Evolutionary conservation across 169 alveolate species (phyloP).

Genomic region (Neospora caninum): DNA sequence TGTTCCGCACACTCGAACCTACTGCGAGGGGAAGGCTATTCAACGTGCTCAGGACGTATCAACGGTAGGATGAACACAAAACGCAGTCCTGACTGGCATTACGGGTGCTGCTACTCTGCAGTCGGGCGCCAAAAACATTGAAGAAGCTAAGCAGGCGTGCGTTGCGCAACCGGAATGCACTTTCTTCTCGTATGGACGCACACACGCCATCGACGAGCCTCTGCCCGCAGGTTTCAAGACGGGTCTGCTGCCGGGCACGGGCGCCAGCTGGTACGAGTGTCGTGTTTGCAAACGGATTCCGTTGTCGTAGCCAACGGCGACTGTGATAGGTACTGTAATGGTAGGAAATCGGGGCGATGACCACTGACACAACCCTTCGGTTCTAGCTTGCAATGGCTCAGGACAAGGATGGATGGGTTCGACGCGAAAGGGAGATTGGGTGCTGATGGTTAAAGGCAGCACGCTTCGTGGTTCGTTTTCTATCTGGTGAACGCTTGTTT

Average conservation of each 20-base stretch:
- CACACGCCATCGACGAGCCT: slow-evolving; percentile 19
- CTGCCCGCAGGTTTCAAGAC: slow-evolving; percentile 20
- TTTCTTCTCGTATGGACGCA: slow-evolving; percentile 10
- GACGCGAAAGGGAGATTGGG: not conserved
- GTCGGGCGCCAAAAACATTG: not conserved
- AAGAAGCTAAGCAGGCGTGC: slow-evolving; percentile 26
- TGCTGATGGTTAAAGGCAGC: slow-evolving; percentile 30
- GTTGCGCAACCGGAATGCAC: not conserved
- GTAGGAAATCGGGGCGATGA: not conserved
- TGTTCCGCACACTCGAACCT: slow-evolving; percentile 37
- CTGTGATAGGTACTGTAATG: not conserved
- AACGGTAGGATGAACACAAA: not conserved
- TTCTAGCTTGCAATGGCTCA: not conserved
- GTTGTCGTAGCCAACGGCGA: not conserved
- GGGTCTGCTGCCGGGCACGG: slow-evolving; percentile 12
- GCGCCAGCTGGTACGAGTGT: slow-evolving; percentile 27
- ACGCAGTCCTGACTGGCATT: not conserved
- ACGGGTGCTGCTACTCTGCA: not conserved
- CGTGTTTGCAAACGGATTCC: not conserved
- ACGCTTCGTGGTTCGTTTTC: not conserved
- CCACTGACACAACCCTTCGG: not conserved
- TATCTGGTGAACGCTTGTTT: not conserved
- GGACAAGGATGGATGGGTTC: slow-evolving; percentile 34
- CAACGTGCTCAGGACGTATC: not conserved
- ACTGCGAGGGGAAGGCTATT: slow-evolving; percentile 35